These are phyloP conservation scores for Phaeolepiota aurea DNA, from an alignment of 768 basidiomycete species.

Conservation along the genomic window DNA sequence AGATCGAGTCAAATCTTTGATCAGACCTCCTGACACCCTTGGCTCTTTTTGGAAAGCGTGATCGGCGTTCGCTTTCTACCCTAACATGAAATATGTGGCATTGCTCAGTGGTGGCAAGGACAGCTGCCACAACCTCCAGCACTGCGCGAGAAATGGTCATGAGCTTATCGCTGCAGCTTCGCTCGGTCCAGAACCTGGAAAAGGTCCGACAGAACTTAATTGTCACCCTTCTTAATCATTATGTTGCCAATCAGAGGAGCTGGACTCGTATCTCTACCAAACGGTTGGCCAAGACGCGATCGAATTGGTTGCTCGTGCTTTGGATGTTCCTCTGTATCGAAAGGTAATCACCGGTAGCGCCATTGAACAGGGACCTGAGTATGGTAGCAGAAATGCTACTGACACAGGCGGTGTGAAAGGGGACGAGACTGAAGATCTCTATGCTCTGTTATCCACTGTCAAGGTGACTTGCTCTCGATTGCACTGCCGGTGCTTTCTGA, in stretches of 20 bases:
- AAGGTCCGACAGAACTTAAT: slow-evolving; percentile 48
- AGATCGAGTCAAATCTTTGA: slow-evolving; percentile 22
- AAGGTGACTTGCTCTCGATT: slow-evolving; percentile 42
- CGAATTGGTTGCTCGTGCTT: slow-evolving; percentile 73
- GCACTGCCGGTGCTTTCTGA: slow-evolving; percentile 2
- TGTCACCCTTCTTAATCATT: slow-evolving; percentile 13
- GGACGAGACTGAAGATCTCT: slow-evolving; percentile 96
- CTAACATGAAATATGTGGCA: slow-evolving; percentile 82
- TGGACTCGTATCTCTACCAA: slow-evolving; percentile 97
- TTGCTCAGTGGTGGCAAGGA: slow-evolving; percentile 97
- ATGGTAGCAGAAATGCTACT: slow-evolving; percentile 58
- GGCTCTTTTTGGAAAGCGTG: not conserved
- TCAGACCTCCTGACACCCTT: no score
- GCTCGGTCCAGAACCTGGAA: slow-evolving; percentile 73
- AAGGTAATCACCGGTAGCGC: slow-evolving; percentile 75
- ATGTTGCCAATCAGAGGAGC: slow-evolving; percentile 64
- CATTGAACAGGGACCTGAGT: slow-evolving; percentile 76
- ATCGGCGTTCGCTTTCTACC: slow-evolving; percentile 5
- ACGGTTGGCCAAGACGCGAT: slow-evolving; percentile 98
- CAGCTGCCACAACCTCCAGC: slow-evolving; percentile 90
- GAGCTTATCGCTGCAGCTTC: slow-evolving; percentile 84
- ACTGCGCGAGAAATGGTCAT: slow-evolving; percentile 83
- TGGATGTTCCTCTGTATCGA: slow-evolving; percentile 82
- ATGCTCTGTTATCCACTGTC: slow-evolving; percentile 59
- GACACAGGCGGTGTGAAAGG: slow-evolving; percentile 47